Percentiles rank a stretch among this genome's conserved stretches.
These are phyloP conservation scores for Aspergillus sp. DNA, from an alignment of 2,329 filamentous ascomycete species.

Conservation along the genomic window DNA sequence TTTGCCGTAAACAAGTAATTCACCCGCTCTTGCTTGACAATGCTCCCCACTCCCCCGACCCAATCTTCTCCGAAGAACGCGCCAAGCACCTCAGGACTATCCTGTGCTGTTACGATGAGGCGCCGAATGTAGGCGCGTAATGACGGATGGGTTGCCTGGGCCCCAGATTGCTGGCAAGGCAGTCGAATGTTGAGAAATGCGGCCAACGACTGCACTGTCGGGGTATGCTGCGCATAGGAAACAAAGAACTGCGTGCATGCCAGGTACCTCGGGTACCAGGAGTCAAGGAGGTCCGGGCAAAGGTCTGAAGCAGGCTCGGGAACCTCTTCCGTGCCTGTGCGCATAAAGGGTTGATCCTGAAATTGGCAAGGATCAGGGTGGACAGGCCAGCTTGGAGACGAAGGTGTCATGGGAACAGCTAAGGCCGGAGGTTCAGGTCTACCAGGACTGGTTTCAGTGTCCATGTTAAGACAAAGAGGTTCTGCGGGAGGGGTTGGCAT, in stretches of 20 bases:
- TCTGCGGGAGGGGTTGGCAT: constrained; percentile 21
- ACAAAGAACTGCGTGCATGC: constrained; percentile 86
- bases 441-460: constrained; percentile 31
- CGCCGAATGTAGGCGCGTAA: constrained; percentile 89
- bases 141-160: constrained; percentile 52
- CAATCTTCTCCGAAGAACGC: constrained; percentile 94
- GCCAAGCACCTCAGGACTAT: constrained; percentile 77
- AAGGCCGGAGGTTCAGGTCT: constrained; percentile 22
- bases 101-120: constrained; percentile 88
- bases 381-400: background rate
- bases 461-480: constrained; percentile 28
- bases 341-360: background rate
- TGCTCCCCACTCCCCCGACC: constrained; percentile 71
- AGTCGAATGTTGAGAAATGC: constrained; percentile 90
- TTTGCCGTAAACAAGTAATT: constrained; percentile 97
- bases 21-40: constrained; percentile 83
- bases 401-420: background rate
- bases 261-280: constrained; percentile 88
- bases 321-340: background rate
- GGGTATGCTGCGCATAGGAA: constrained; percentile 79
- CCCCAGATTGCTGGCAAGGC: constrained; percentile 68
- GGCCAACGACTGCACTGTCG: constrained; percentile 78
- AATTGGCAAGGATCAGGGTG: background rate
- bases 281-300: constrained; percentile 65
- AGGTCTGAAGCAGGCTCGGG: constrained; percentile 28